Conservation (phyloP, 176 grass and related monocot genomes). For the Musa schizocarpa region DNA sequence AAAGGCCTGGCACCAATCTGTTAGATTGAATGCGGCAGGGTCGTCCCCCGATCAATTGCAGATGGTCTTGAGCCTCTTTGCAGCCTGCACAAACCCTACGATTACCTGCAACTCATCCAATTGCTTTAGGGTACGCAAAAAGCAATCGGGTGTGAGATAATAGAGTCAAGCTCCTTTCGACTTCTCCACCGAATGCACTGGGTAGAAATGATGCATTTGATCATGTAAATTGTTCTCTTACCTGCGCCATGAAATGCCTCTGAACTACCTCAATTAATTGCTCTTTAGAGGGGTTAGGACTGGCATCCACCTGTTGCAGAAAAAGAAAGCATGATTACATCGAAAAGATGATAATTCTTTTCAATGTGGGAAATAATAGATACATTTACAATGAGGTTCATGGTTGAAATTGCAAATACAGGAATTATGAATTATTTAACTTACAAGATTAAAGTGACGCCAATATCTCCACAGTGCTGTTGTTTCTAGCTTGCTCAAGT, state of each 20-base stretch:
- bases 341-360: background rate
- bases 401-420: background rate
- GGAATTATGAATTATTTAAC: constrained; percentile 6
- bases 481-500: constrained; percentile 67
- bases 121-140: constrained; percentile 34
- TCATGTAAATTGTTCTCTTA: constrained; percentile 5
- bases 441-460: constrained; percentile 68
- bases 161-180: background rate
- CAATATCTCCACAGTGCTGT: constrained; percentile 80
- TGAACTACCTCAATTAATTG: constrained; percentile 67
- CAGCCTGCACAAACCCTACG: constrained; percentile 53
- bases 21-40: constrained; percentile 34
- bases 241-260: constrained; percentile 78
- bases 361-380: too few relatives aligned
- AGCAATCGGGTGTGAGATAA: constrained; percentile 30
- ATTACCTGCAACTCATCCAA: constrained; percentile 82
- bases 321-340: constrained; percentile 15
- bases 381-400: too few relatives aligned
- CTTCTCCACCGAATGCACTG: background rate
- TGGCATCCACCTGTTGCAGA: constrained; percentile 40
- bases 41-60: constrained; percentile 27
- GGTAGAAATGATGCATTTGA: background rate
- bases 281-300: constrained; percentile 69
- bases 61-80: constrained; percentile 67
- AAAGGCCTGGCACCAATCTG: background rate